Percentiles rank a stretch among this genome's conserved stretches.
These are phyloP conservation scores for Saturnispora sanitii DNA, from an alignment of 805 yeast genomes.

Conservation along the genomic window DNA sequence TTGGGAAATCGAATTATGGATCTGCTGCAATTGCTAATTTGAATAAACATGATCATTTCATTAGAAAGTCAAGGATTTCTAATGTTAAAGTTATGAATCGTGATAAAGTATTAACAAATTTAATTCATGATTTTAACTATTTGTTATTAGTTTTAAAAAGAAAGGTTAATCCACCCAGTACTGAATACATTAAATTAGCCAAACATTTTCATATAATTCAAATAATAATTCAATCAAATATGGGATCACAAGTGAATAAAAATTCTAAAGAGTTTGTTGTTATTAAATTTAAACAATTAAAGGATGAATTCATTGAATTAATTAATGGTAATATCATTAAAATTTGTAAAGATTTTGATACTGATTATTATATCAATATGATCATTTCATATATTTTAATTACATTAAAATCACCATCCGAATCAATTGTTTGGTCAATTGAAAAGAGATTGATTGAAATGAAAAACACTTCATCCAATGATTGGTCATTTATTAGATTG, in stretches of 20 bases:
- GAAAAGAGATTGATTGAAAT: constrained; percentile 15
- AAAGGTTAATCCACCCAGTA: background rate
- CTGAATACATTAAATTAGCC: constrained; percentile 16
- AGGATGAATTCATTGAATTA: constrained; percentile 13
- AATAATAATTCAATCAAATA: constrained; percentile 17
- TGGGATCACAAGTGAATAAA: constrained; percentile 13
- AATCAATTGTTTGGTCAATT: constrained; percentile 20
- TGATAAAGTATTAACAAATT: constrained; percentile 17
- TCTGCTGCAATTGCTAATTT: constrained; percentile 17
- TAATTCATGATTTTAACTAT: constrained; percentile 22
- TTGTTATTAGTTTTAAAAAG: constrained; percentile 14
- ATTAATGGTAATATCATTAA: constrained; percentile 16
- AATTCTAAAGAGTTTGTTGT: constrained; percentile 10
- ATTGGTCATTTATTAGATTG: constrained; percentile 17
- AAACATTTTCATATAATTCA: constrained; percentile 22
- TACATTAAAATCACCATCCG: constrained; percentile 13
- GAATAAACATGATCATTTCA: constrained; percentile 12
- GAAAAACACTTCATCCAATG: constrained; percentile 7
- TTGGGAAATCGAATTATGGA: constrained; percentile 23
- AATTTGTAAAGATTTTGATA: constrained; percentile 22
- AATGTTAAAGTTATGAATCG: constrained; percentile 5
- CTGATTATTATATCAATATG: constrained; percentile 21
- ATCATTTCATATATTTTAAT: constrained; percentile 19
- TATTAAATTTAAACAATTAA: constrained; percentile 16
- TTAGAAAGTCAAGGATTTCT: constrained; percentile 3